These are phyloP conservation scores for Camellia oleifera DNA, from an alignment of 179 eudicot genomes.

Conservation along the genomic window DNA sequence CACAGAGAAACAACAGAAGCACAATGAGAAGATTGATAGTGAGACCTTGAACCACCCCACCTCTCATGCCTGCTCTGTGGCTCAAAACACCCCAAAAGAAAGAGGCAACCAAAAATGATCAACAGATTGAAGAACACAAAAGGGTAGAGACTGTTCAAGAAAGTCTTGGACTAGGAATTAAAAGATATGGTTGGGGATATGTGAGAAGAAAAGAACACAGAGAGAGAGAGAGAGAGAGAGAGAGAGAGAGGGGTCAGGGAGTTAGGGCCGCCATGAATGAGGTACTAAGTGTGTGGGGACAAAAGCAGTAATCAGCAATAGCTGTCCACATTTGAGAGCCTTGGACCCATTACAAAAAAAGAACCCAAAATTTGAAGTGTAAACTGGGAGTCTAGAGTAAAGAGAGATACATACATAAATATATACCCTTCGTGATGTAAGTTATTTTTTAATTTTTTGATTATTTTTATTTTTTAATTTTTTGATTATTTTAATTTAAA, in stretches of 20 bases:
- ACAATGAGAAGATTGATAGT: slow-evolving; percentile 33
- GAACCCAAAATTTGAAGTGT: neutral
- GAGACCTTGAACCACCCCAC: slow-evolving; percentile 27
- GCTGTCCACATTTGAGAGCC: slow-evolving; percentile 21
- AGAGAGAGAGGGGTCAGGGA: neutral
- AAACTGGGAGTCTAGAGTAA: too few relatives aligned
- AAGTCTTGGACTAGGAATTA: slow-evolving; percentile 15
- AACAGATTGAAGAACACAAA: slow-evolving; percentile 24
- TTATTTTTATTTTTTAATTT: too few relatives aligned
- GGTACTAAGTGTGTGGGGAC: slow-evolving; percentile 34
- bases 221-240: neutral
- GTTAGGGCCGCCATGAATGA: slow-evolving; percentile 43
- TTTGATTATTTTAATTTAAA: too few relatives aligned
- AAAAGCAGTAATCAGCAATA: slow-evolving; percentile 29
- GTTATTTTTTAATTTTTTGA: too few relatives aligned
- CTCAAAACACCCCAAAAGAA: slow-evolving; percentile 11
- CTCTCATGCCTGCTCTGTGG: slow-evolving; percentile 46
- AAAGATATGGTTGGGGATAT: slow-evolving; percentile 9
- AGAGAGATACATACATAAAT: too few relatives aligned
- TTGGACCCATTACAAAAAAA: slow-evolving; percentile 1
- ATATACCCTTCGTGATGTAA: too few relatives aligned
- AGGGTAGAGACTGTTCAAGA: neutral
- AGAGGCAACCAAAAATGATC: slow-evolving; percentile 7
- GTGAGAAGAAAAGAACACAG: slow-evolving; percentile 19
- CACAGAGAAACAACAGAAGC: slow-evolving; percentile 47